Evolutionary conservation across 2,329 filamentous ascomycete species (phyloP).

Genomic region (Saccharata proteae): DNA sequence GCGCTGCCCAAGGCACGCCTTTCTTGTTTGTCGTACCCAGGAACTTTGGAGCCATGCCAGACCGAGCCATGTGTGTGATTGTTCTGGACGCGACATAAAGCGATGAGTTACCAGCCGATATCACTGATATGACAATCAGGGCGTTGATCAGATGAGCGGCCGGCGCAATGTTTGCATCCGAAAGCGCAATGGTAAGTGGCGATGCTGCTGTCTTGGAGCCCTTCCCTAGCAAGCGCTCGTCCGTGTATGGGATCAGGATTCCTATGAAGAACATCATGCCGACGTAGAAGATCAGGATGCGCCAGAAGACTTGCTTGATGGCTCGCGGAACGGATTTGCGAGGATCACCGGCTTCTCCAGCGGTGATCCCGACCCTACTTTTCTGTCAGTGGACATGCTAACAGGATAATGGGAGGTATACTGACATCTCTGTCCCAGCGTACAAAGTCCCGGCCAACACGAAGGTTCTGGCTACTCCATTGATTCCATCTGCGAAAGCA

Average conservation of each 20-base stretch:
- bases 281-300: conserved; percentile 32
- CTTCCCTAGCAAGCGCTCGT: conserved; percentile 33
- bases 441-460: conserved; percentile 12
- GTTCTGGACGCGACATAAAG: conserved; percentile 12
- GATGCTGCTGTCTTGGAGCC: conserved; percentile 42
- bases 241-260: conserved; percentile 42
- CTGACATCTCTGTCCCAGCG: conserved; percentile 12
- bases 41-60: conserved; percentile 11
- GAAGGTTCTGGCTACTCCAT: conserved; percentile 12
- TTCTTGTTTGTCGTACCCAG: conserved; percentile 10
- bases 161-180: conserved; percentile 30
- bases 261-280: conserved; percentile 43
- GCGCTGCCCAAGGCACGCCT: conserved; percentile 16
- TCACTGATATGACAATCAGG: conserved; percentile 12
- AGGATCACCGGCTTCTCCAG: conserved; percentile 52
- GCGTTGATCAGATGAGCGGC: conserved; percentile 24
- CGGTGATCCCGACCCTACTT: conserved; percentile 26
- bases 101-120: conserved; percentile 12
- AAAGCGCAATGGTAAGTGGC: conserved; percentile 41
- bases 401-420: conserved; percentile 3
- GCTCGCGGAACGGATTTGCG: conserved; percentile 53
- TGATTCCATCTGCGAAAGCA: conserved; percentile 12
- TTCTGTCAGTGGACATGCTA: background rate
- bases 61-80: conserved; percentile 11
- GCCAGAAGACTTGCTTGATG: conserved; percentile 33